Evolutionary conservation across 352 stramenopile species (phyloP), one percentile per base, ranked within the genome.

Genomic region (Globisporangium uncinulatum): DNA sequence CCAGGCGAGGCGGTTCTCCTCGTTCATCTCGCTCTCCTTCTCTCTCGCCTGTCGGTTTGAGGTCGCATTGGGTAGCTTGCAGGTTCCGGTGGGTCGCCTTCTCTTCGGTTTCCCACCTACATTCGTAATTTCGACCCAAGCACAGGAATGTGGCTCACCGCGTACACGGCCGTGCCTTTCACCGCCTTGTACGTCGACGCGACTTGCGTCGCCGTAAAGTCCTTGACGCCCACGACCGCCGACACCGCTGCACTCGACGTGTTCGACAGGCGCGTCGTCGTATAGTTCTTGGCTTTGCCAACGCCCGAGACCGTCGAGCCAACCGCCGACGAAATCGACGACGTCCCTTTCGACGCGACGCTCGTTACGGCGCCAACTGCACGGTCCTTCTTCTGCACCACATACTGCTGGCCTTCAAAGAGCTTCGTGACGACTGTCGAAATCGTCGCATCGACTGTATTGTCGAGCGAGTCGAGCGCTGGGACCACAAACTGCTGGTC

Each of bases 141-240:
- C 51, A 82, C 68, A 20, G 79, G 79, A 42, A 89, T 65, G 54
- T 87, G 73, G 59, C 76, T 85, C 37, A 79, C 63, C 19, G 74
- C 65, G 54, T 77, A 79, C 31, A 79, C 69, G 8, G 74, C 85
- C 6, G 69, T 71, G 14, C 70, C 76, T 52, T 72, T 73, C 31
- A 82, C 70, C 6, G 68, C 83, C 29, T 74, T 74, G 51, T 77
- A 85, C 1, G 76, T 81, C 19, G 79, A 86, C 57, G 79, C 69
- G 42, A 89, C 78, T 50, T 85, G 73, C 45, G 67, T 82, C 47
- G 73, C 80, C 54, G 75, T 78, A 61, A 85, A 87, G 63, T 90
- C 73, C 37, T 74, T 80, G 42, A 74, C 82, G 41, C 65, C 70
- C 13, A 69, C 66, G 29, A 78, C 78, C 4, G 72, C 79, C 56